These are phyloP conservation scores for Chalaropsis thielavioides DNA, from an alignment of 2,329 filamentous ascomycete species.

Conservation along the genomic window DNA sequence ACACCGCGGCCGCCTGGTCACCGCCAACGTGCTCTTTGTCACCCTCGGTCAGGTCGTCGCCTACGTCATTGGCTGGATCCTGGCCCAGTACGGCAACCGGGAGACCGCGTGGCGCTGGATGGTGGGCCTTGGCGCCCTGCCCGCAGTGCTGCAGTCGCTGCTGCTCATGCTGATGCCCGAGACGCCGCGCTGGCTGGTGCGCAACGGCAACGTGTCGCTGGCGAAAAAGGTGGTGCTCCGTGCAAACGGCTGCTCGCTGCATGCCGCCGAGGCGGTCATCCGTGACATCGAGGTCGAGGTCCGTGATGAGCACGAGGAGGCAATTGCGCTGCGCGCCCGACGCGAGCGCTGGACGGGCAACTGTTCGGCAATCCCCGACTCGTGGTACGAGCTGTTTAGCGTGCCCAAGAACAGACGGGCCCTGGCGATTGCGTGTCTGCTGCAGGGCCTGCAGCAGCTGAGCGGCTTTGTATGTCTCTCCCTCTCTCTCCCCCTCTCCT, in stretches of 20 bases:
- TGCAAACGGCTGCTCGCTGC: slow-evolving; percentile 28
- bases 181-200: slow-evolving; percentile 76
- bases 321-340: slow-evolving; percentile 26
- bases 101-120: slow-evolving; percentile 73
- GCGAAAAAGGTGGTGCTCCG: slow-evolving; percentile 56
- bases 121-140: slow-evolving; percentile 70
- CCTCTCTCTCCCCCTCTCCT: background rate
- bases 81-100: slow-evolving; percentile 40
- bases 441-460: slow-evolving; percentile 78
- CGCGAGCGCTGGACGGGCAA: slow-evolving; percentile 26
- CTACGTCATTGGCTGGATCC: slow-evolving; percentile 68
- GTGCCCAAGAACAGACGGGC: slow-evolving; percentile 57
- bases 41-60: slow-evolving; percentile 81
- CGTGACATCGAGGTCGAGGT: slow-evolving; percentile 61
- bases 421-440: slow-evolving; percentile 67
- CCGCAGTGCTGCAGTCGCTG: slow-evolving; percentile 55
- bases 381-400: slow-evolving; percentile 38
- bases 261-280: slow-evolving; percentile 45
- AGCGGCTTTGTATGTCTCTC: slow-evolving; percentile 55
- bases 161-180: slow-evolving; percentile 67
- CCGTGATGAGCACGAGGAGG: slow-evolving; percentile 45
- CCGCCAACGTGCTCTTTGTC: slow-evolving; percentile 67
- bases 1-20: slow-evolving; percentile 65
- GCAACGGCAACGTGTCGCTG: slow-evolving; percentile 43
- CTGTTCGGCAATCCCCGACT: slow-evolving; percentile 21